Percentiles rank a stretch among this genome's conserved stretches.
Evolutionary conservation across 805 yeast genomes (phyloP).

Genomic region (Candida xyloterini): DNA sequence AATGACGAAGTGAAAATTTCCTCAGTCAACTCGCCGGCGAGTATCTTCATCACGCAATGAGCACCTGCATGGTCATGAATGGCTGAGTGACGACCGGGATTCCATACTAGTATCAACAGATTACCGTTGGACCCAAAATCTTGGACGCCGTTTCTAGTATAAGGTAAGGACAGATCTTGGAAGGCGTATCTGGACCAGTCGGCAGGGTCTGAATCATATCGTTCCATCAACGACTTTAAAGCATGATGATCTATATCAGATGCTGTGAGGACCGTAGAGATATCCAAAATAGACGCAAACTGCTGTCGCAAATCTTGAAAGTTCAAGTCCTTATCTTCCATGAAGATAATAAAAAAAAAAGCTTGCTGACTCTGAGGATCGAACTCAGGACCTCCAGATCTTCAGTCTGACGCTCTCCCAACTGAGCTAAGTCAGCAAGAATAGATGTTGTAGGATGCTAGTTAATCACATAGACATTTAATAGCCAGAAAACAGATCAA

Average conservation of each 20-base stretch:
- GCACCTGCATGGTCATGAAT: conserved; percentile 77
- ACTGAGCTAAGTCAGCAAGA: conserved; percentile 24
- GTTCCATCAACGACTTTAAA: conserved; percentile 44
- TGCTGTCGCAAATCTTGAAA: neutral
- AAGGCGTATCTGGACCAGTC: conserved; percentile 64
- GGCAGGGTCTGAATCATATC: conserved; percentile 42
- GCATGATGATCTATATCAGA: conserved; percentile 52
- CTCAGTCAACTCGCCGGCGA: conserved; percentile 58
- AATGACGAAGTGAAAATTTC: conserved; percentile 50
- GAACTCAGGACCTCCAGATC: conserved; percentile 25
- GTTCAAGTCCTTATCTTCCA: conserved; percentile 4
- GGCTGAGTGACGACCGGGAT: conserved; percentile 58
- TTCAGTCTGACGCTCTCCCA: conserved; percentile 27
- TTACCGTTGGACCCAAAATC: conserved; percentile 65
- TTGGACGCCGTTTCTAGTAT: conserved; percentile 70
- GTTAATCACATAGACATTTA: too few relatives aligned
- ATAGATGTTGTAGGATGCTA: too few relatives aligned
- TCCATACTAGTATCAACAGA: conserved; percentile 66
- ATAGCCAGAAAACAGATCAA: too few relatives aligned
- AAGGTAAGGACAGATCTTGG: conserved; percentile 47
- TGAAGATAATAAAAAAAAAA: conserved; percentile 6
- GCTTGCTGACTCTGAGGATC: conserved; percentile 22
- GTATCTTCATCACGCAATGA: conserved; percentile 70
- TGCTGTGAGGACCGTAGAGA: conserved; percentile 15
- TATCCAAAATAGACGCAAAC: conserved; percentile 1